phyloP scores from a whole-genome alignment of 1,284 basidiomycete genomes.

The Cerrena zonata region DNA sequence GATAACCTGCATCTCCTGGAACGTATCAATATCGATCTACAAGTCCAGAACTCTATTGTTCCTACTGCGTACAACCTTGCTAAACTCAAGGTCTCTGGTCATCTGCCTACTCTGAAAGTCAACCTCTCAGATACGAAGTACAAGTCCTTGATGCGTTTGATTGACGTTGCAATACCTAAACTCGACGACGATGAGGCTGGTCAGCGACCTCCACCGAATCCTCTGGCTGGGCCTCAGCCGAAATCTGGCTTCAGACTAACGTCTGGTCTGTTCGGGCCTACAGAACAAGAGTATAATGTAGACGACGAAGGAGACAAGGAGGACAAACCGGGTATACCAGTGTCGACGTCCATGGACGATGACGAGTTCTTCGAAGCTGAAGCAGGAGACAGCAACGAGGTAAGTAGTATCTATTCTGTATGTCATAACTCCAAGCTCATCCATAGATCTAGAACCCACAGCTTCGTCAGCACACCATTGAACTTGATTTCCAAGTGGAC shows the following conservation, averaged over 20 bases:
- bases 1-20: slow-evolving; percentile 86
- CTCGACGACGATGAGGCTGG: slow-evolving; percentile 59
- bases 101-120: slow-evolving; percentile 82
- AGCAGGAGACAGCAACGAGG: slow-evolving; percentile 54
- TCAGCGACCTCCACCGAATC: slow-evolving; percentile 21
- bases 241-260: slow-evolving; percentile 43
- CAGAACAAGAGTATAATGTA: slow-evolving; percentile 61
- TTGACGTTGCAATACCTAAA: slow-evolving; percentile 87
- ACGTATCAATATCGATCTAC: slow-evolving; percentile 86
- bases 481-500: slow-evolving; percentile 87
- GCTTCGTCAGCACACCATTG: slow-evolving; percentile 79
- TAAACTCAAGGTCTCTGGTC: slow-evolving; percentile 88
- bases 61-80: slow-evolving; percentile 81
- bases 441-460: slow-evolving; percentile 40
- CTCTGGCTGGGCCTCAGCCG: slow-evolving; percentile 17
- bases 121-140: slow-evolving; percentile 97
- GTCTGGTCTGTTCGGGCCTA: slow-evolving; percentile 47
- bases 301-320: slow-evolving; percentile 61
- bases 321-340: slow-evolving; percentile 33
- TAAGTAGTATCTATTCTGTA: slow-evolving; percentile 29
- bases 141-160: slow-evolving; percentile 86
- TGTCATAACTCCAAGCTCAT: not conserved
- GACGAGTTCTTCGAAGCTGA: slow-evolving; percentile 75
- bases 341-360: slow-evolving; percentile 21
- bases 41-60: slow-evolving; percentile 91